phyloP scores from a whole-genome alignment of 805 yeast species.

The Starmerella vaccinii region DNA sequence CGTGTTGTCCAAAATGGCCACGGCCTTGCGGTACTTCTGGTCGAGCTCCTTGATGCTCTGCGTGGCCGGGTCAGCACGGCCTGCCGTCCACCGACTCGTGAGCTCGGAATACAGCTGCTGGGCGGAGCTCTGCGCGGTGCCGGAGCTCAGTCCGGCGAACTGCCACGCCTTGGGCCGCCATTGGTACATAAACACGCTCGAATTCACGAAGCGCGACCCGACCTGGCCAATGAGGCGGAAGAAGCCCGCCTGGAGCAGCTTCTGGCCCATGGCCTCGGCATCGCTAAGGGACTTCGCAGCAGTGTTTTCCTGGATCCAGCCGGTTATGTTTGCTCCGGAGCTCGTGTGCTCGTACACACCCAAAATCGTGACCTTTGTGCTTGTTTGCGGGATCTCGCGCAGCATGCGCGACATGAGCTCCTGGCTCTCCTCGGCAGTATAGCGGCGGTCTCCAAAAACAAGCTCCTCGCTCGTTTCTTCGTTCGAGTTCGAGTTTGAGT shows the following conservation, averaged over 20 bases:
- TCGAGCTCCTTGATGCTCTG: constrained; percentile 48
- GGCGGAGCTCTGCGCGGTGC: constrained; percentile 7
- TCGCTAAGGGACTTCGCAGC: constrained; percentile 39
- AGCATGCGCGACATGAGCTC: constrained; percentile 38
- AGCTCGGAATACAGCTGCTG: constrained; percentile 15
- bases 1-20: constrained; percentile 49
- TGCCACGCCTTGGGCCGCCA: constrained; percentile 67
- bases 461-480: constrained; percentile 23
- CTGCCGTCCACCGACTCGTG: constrained; percentile 15
- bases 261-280: constrained; percentile 69
- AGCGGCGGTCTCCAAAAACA: constrained; percentile 28
- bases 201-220: constrained; percentile 53
- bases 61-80: constrained; percentile 8
- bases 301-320: constrained; percentile 46
- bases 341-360: constrained; percentile 57
- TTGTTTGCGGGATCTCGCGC: constrained; percentile 41
- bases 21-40: constrained; percentile 42
- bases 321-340: constrained; percentile 50
- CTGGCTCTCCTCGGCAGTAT: constrained; percentile 35
- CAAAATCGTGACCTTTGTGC: constrained; percentile 55
- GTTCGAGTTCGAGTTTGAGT: not conserved
- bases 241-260: constrained; percentile 50
- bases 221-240: constrained; percentile 55
- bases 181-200: constrained; percentile 64
- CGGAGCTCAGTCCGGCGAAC: constrained; percentile 34